Conservation (phyloP, 2,329 filamentous ascomycete genomes). For the Cladophialophora carrionii region DNA sequence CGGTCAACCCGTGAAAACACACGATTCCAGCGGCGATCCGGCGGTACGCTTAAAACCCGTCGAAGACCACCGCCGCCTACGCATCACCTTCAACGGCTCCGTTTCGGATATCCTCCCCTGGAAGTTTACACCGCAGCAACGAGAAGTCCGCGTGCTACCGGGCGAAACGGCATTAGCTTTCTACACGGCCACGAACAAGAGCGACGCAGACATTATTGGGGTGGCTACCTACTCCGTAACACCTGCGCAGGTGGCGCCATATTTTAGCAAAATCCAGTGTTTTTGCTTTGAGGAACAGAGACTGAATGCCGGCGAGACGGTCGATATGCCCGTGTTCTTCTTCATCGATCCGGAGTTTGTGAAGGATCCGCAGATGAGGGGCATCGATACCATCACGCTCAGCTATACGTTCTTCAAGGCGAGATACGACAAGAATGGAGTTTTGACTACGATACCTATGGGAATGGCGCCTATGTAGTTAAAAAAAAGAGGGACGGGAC, state of each 20-base stretch:
- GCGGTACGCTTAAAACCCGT: slow-evolving; percentile 79
- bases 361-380: slow-evolving; percentile 88
- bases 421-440: slow-evolving; percentile 79
- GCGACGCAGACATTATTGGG: slow-evolving; percentile 90
- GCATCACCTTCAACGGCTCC: slow-evolving; percentile 93
- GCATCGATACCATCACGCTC: slow-evolving; percentile 91
- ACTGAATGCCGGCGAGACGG: slow-evolving; percentile 90
- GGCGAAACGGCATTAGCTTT: slow-evolving; percentile 97
- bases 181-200: slow-evolving; percentile 93
- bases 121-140: slow-evolving; percentile 97
- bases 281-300: slow-evolving; percentile 99
- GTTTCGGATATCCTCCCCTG: slow-evolving; percentile 94
- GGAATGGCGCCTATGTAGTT: slow-evolving; percentile 27
- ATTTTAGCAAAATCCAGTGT: slow-evolving; percentile 99
- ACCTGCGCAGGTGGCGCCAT: slow-evolving; percentile 90
- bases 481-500: neutral
- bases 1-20: slow-evolving; percentile 84
- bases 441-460: slow-evolving; percentile 53
- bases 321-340: slow-evolving; percentile 99
- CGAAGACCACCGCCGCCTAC: slow-evolving; percentile 77
- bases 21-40: slow-evolving; percentile 66
- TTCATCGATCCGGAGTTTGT: slow-evolving; percentile 96
- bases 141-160: slow-evolving; percentile 90
- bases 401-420: slow-evolving; percentile 99
- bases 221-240: slow-evolving; percentile 98